Conservation (phyloP, 2,329 filamentous ascomycete genomes). For the Akanthomyces muscarius region DNA sequence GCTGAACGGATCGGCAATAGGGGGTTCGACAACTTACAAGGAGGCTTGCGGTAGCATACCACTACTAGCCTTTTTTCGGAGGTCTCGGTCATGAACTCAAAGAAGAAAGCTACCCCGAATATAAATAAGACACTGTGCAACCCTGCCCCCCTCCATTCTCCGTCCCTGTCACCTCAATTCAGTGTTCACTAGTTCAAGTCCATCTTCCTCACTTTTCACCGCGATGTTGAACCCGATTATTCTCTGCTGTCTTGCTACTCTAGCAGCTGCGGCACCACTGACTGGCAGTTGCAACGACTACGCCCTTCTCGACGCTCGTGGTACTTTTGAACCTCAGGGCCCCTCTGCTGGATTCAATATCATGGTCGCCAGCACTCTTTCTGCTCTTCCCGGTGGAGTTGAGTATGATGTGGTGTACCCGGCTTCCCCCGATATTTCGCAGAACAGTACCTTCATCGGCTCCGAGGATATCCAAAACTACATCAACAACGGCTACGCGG, state of each 20-base stretch:
- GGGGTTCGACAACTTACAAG: too few species aligned
- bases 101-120: too few species aligned
- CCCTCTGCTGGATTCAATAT: not conserved
- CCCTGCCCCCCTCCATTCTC: too few species aligned
- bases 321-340: not conserved
- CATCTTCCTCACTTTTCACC: too few species aligned
- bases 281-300: not conserved
- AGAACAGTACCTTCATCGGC: not conserved
- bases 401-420: constrained; percentile 4
- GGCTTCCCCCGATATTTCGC: not conserved
- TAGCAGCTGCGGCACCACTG: not conserved
- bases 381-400: not conserved
- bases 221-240: too few species aligned
- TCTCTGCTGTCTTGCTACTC: not conserved
- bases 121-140: too few species aligned
- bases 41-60: too few species aligned
- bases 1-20: too few species aligned
- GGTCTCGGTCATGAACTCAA: too few species aligned
- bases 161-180: too few species aligned
- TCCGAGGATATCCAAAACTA: not conserved
- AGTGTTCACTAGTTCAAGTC: too few species aligned
- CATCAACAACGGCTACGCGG: not conserved
- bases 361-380: not conserved
- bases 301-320: not conserved
- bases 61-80: too few species aligned